phyloP scores from a whole-genome alignment of 73 alveolate species.

The Paramecium pentaurelia region DNA sequence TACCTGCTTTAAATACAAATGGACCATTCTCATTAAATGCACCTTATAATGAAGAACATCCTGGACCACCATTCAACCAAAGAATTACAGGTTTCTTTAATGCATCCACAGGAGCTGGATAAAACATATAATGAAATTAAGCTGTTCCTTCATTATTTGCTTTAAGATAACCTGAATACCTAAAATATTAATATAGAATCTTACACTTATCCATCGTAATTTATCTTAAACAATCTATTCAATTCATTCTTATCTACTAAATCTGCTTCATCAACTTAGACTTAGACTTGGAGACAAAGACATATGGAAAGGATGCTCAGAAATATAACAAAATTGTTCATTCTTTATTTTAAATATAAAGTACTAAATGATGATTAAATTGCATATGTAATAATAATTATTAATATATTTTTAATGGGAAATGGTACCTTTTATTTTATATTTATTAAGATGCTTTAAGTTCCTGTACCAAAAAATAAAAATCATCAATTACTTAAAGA shows the following conservation, averaged over 20 bases:
- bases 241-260: neutral
- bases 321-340: neutral
- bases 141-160: neutral
- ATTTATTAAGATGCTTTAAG: neutral
- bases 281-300: neutral
- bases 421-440: neutral
- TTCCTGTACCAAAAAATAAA: neutral
- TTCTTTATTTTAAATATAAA: neutral
- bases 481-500: neutral
- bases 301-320: neutral
- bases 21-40: conserved; percentile 92
- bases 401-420: conserved; percentile 18
- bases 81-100: conserved; percentile 78
- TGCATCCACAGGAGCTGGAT: conserved; percentile 34
- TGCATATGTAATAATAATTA: neutral
- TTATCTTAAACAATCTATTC: neutral
- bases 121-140: neutral
- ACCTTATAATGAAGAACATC: conserved; percentile 92
- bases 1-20: conserved; percentile 52
- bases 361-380: neutral
- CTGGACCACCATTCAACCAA: conserved; percentile 99
- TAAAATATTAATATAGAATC: neutral
- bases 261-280: neutral
- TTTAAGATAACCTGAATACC: neutral
- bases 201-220: neutral